Evolutionary conservation across 2,329 filamentous ascomycete genomes (phyloP), one percentile per base, ranked within the genome.

Genomic region (Botryotinia globosa): DNA sequence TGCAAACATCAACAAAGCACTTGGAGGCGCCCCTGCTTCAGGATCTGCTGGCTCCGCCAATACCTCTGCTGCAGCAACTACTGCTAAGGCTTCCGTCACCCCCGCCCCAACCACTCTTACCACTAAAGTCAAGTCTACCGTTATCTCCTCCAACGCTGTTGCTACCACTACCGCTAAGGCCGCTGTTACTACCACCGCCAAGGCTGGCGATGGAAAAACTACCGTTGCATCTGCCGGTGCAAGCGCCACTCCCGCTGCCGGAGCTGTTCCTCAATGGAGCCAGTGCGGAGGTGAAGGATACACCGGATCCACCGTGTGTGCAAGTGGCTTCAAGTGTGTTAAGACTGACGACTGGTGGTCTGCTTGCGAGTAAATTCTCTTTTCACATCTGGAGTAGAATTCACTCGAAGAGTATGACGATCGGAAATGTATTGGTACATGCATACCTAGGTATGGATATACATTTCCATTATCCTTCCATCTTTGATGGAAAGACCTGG

Each of bases 231-330:
- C 63, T 20, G 39, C 51, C 14, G n/a, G 25, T n/a, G 39, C 56
- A 56, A 37, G 4, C 5, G 65, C 69, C 20, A 61, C 62, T 14
- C 1, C 48, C 29, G 54, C 72, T 10, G 25, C 42, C 10, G 44
- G 59, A 39, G 45, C 67, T 12, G 68, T 74, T 45, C 29, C 32
- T 12, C 73, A 59, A 39, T 79, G 74, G 62, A 56, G 63, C 29
- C 77, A 78, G 63, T 79, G 77, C 58, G 77, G 77, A 65, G 77
- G 77, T 72, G 59, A 72, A 58, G 65, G 67, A 9, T 77, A 73
- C 59, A 72, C 71, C 20, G 77, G 77, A 20, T 20, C 64, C 20
- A 77, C 73, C 18, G 44, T 25, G 20, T 79, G 77, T 58, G 74
- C 37, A 20, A 54, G 39, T 32, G 69, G 71, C 20, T 73, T 25